A percentile compares a stretch with the other conserved stretches of the same genome.
These are phyloP conservation scores for Coprinopsis cinerea DNA, from an alignment of 768 basidiomycete species.

Conservation along the genomic window DNA sequence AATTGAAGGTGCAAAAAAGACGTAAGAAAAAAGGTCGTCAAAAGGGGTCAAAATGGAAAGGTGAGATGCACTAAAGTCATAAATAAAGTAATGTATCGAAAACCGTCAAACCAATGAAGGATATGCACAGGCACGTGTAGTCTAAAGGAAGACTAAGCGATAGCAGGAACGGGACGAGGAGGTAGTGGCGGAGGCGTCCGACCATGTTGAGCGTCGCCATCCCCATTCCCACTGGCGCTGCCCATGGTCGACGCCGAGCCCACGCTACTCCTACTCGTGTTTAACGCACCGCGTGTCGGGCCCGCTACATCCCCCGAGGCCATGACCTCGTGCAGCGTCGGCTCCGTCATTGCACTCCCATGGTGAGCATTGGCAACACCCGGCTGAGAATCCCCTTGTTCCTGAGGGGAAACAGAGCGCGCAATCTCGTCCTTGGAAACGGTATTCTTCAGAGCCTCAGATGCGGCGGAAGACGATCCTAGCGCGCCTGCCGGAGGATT, in stretches of 20 bases:
- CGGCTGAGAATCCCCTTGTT: slow-evolving; percentile 1
- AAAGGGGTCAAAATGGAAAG: neutral
- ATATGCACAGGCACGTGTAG: neutral
- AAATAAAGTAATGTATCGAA: no score
- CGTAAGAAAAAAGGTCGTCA: neutral
- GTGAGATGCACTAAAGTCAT: no score
- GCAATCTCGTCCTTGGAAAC: slow-evolving; percentile 37
- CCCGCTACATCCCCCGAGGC: no score
- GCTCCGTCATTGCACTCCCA: neutral
- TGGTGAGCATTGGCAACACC: no score
- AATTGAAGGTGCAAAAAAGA: no score
- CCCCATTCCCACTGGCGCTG: neutral
- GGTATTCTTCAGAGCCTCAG: slow-evolving; percentile 53
- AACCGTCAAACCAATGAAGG: neutral
- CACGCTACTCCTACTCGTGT: no score
- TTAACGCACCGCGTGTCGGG: no score
- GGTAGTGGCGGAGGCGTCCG: slow-evolving; percentile 23
- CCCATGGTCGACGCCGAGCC: no score
- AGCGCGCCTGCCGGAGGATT: slow-evolving; percentile 19
- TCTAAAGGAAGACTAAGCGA: slow-evolving; percentile 12
- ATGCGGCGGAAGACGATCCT: slow-evolving; percentile 33
- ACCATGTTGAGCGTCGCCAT: neutral
- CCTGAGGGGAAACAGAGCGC: slow-evolving; percentile 13
- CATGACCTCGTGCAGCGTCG: neutral
- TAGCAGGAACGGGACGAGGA: slow-evolving; percentile 21